Evolutionary conservation across 257 asterid species (phyloP).

Genomic region (Scutellaria baicalensis): DNA sequence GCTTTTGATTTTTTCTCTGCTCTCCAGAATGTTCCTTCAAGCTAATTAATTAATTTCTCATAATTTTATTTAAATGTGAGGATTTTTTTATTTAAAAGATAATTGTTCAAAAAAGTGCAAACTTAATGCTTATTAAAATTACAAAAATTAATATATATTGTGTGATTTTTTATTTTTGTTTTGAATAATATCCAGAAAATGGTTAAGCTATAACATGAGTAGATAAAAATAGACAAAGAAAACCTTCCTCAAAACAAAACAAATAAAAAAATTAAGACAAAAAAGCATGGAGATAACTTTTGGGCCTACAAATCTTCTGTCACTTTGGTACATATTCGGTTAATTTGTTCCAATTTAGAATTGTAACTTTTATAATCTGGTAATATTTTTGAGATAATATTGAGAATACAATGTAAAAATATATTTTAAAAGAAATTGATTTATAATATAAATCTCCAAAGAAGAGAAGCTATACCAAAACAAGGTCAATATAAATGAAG

Average conservation of each 20-base stretch:
- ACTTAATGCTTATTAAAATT: too few species aligned
- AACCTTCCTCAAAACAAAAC: neutral
- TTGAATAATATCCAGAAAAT: neutral
- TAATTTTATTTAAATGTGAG: neutral
- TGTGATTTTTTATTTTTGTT: neutral
- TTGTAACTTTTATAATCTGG: too few species aligned
- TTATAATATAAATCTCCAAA: neutral
- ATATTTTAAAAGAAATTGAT: neutral
- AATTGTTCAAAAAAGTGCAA: too few species aligned
- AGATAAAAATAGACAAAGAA: neutral
- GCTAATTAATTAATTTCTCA: neutral
- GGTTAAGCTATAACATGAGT: neutral
- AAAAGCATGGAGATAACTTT: constrained; percentile 8
- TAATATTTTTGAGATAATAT: neutral
- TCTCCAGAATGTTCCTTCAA: neutral
- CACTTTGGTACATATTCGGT: neutral
- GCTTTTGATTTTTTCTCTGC: neutral
- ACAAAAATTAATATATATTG: neutral
- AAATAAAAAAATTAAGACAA: neutral
- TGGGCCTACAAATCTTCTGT: constrained; percentile 9
- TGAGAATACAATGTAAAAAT: neutral
- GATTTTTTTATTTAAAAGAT: too few species aligned
- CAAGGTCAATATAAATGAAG: neutral
- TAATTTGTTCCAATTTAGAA: neutral
- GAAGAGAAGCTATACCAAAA: neutral